Conservation (phyloP, 768 basidiomycete species). For the Glaciozyma martinii region DNA sequence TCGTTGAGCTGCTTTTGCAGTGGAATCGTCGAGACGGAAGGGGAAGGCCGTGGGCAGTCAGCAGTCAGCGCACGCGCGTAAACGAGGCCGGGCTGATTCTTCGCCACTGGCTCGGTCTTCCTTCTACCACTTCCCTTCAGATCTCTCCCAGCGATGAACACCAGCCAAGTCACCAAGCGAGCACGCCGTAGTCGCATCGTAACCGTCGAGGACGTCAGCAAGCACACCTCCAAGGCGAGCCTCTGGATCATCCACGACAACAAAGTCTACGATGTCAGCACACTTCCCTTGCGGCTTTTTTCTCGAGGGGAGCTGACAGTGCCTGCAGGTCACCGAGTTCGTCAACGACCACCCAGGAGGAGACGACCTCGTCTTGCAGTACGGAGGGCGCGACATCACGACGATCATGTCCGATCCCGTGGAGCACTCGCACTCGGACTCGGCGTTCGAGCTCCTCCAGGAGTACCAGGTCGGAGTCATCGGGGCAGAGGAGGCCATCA, state of each 20-base stretch:
- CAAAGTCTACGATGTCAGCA: constrained; percentile 74
- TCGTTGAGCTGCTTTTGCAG: too few species aligned
- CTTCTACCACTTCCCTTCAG: too few species aligned
- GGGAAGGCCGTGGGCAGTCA: too few species aligned
- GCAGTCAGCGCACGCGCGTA: too few species aligned
- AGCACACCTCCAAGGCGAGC: constrained; percentile 52
- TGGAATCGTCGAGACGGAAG: too few species aligned
- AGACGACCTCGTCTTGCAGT: constrained; percentile 73
- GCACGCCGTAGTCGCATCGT: constrained; percentile 43
- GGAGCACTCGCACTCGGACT: constrained; percentile 81
- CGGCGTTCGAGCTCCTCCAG: constrained; percentile 83
- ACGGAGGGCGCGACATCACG: constrained; percentile 77
- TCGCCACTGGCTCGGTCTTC: too few species aligned
- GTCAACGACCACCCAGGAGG: constrained; percentile 86
- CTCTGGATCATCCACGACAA: constrained; percentile 76
- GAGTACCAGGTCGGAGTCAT: constrained; percentile 79
- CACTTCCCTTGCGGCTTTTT: neutral
- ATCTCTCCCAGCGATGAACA: too few species aligned
- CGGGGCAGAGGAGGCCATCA: constrained; percentile 62
- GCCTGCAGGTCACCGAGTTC: constrained; percentile 44
- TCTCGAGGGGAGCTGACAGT: neutral
- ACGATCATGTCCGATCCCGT: constrained; percentile 66
- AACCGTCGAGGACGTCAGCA: constrained; percentile 61
- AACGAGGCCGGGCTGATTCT: too few species aligned
- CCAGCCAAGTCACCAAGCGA: too few species aligned